Evolutionary conservation across 2,329 filamentous ascomycete genomes (phyloP), one percentile per base, ranked within the genome.

Genomic region (Alternaria sp.): DNA sequence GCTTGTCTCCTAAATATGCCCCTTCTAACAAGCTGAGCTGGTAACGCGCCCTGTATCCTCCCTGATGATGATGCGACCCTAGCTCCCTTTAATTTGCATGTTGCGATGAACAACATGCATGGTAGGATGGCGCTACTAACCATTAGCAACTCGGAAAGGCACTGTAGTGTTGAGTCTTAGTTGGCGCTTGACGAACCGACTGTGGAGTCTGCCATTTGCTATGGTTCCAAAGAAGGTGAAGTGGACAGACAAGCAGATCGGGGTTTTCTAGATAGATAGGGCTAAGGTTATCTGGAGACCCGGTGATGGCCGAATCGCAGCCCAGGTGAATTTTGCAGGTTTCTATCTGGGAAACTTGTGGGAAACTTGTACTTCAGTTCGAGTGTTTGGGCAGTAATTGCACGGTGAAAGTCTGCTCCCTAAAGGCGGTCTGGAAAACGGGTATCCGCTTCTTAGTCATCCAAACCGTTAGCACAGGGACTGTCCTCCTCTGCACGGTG

Each of bases 391-490:
- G 44, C 20, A 61, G 11, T 16, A 20, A 57, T 36, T 49, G 43
- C 12, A 67, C 67, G 0, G 22, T 7, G n/a, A 68, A 59, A 20
- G 42, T 39, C 22, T 70, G 60, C 51, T 71, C 68, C 18, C 68
- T 68, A 52, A 71, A 71, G 7, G 53, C 63, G 3, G 61, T 56
- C 34, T 49, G 57, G 34, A 71, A 69, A 7, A 47, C 62, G 3
- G 59, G 44, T 39, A 71, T 64, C 28, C 32, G 52, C 41, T 52
- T 67, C 54, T 51, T 67, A 16, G 64, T 66, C 46, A 72, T 57
- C 70, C 70, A 72, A 2, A 70, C 54, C 1, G 68, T 71, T 3
- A 72, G 47, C 11, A 72, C 64, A 0, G 69, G 68, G 16, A 61
- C 36, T 9, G 48, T 66, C 32, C 49, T 62, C 53, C 16, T 61